Base-by-base conservation (phyloP, 176 grass and related monocot genomes). In the Eleusine indica region DNA sequence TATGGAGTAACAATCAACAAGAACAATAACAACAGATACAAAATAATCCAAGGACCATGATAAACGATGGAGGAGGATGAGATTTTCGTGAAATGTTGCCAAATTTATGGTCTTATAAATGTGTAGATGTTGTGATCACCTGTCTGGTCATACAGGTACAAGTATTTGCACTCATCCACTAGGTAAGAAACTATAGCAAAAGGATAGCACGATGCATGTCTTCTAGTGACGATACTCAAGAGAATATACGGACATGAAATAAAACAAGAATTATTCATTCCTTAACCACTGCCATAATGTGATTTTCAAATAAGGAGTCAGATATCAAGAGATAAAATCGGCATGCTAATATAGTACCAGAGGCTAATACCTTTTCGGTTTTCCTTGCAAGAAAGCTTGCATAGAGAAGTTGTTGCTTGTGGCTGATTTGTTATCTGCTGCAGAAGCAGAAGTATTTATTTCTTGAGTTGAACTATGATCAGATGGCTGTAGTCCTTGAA, bases 371-470 rank as follows among this genome's bases (percentile, higher is more conserved):
- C 83, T 92, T 77, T 71, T 83, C 51, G 93, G 93, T 85, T 86
- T 94, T 90, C 93, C 93, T 86, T 90, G 82, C 75, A 94, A 82
- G 68, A 89, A 73, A 81, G 93, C 79, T 77, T 94, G 93, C 65
- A 74, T 87, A 18, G 89, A 91, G 43, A 89, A 82, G 84, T 58
- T 77, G 25, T 10, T 74, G 73, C 8, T 48, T 9, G 77, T 66
- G 18, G 19, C 64, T 66, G 83, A 81, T 70, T 81, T 68, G 11
- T 65, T 60, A 76, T 91, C 77, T 53, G 78, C 72, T 48, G 38
- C n/a, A 77, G 64, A 37, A 85, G 82, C 28, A 76, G 71, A 76
- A 22, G 12, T 14, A 41, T 83, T 61, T 70, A n/a, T 57, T 79
- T 80, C 77, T 80, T 87, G 65, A 42, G 53, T 48, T 68, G 51